Percentiles rank a stretch among this genome's conserved stretches.
These are phyloP conservation scores for Colletotrichum spaethianum DNA, from an alignment of 2,329 filamentous ascomycete genomes.

Conservation along the genomic window DNA sequence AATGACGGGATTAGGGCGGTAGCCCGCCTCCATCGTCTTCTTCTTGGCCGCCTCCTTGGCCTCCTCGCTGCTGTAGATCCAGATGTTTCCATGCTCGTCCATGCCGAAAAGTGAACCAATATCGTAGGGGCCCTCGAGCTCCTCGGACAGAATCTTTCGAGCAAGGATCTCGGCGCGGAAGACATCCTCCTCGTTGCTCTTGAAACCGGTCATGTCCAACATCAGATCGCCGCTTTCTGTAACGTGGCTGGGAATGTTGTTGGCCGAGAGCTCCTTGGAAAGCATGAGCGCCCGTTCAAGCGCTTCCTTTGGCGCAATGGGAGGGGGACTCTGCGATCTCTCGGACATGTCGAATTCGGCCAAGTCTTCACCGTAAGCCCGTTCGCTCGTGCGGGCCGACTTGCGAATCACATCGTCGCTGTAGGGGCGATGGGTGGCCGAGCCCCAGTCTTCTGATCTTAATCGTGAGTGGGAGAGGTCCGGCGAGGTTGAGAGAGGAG, in stretches of 20 bases:
- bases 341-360: constrained; percentile 62
- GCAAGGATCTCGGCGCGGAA: constrained; percentile 94
- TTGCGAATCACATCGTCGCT: constrained; percentile 69
- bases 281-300: constrained; percentile 86
- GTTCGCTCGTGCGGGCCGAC: constrained; percentile 56
- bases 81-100: constrained; percentile 96
- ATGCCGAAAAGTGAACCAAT: constrained; percentile 96
- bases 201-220: constrained; percentile 98
- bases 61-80: constrained; percentile 99
- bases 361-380: constrained; percentile 54
- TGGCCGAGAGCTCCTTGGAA: constrained; percentile 88
- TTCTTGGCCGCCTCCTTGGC: constrained; percentile 91
- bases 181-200: constrained; percentile 92
- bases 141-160: constrained; percentile 91
- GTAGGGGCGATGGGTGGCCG: constrained; percentile 59
- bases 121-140: constrained; percentile 94
- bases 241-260: constrained; percentile 94
- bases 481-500: constrained; percentile 68
- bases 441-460: constrained; percentile 66
- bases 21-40: constrained; percentile 63
- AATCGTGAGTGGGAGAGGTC: constrained; percentile 62
- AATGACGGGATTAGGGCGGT: constrained; percentile 58
- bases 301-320: constrained; percentile 79
- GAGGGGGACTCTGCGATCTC: constrained; percentile 83
- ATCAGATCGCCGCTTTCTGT: constrained; percentile 94